Conservation (phyloP, 2,329 filamentous ascomycete species). For the Pseudogymnoascus sp. region DNA sequence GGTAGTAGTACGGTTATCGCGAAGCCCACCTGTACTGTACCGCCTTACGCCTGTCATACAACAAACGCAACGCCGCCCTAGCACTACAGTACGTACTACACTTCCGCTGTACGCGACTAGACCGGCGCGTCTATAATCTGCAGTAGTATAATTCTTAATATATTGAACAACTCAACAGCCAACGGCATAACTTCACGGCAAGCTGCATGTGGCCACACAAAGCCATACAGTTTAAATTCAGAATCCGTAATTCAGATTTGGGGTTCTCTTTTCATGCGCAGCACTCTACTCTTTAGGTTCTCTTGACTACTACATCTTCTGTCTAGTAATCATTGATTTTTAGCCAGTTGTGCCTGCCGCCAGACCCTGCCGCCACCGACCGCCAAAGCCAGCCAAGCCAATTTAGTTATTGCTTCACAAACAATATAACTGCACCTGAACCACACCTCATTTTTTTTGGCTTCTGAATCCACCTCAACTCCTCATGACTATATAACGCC, state of each 20-base stretch:
- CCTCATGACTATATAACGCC: background rate
- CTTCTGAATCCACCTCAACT: background rate
- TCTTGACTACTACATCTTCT: background rate
- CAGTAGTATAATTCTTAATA: background rate
- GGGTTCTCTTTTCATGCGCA: background rate
- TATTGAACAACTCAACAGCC: background rate
- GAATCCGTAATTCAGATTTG: background rate
- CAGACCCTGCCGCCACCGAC: background rate
- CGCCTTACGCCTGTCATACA: background rate
- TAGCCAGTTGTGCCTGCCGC: background rate
- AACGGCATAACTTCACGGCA: background rate
- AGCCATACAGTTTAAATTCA: background rate
- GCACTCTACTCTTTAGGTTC: background rate
- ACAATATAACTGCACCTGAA: background rate
- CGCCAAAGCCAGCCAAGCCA: background rate
- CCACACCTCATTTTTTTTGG: background rate
- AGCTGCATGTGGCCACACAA: background rate
- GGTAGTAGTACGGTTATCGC: slow-evolving; percentile 6
- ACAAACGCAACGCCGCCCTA: background rate
- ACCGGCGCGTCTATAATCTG: background rate
- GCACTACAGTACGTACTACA: background rate
- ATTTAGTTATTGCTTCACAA: no score
- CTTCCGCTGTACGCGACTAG: background rate
- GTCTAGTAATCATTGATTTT: background rate
- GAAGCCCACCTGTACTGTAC: background rate